These are phyloP conservation scores for Bodo saltans DNA, from an alignment of 78 protist genomes.

Conservation along the genomic window DNA sequence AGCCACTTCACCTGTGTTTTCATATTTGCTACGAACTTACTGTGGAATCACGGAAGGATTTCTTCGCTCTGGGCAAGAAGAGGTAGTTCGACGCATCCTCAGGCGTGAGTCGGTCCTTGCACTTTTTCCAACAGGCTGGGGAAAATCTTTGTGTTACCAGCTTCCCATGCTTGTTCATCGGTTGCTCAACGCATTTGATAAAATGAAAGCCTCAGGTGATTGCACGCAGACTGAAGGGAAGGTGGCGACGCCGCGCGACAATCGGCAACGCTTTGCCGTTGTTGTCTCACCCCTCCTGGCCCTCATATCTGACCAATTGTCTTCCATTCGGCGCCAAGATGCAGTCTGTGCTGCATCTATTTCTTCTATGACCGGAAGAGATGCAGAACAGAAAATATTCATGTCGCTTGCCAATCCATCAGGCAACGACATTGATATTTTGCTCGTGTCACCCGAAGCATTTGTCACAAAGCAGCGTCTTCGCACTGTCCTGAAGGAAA, in stretches of 20 bases:
- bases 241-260: no score
- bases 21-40: background rate
- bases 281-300: conserved; percentile 76
- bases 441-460: conserved; percentile 69
- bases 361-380: background rate
- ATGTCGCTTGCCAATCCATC: background rate
- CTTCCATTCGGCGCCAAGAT: background rate
- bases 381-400: background rate
- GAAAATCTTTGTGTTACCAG: conserved; percentile 81
- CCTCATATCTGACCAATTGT: conserved; percentile 65
- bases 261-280: conserved; percentile 15
- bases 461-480: background rate
- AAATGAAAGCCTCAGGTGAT: no score
- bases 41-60: background rate
- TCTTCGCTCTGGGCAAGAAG: conserved; percentile 63
- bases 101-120: conserved; percentile 46
- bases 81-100: conserved; percentile 47
- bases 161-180: conserved; percentile 44
- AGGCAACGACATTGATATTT: background rate
- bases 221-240: no score
- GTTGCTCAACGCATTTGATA: no score
- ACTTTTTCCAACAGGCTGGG: conserved; percentile 75
- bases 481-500: background rate
- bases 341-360: background rate
- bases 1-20: background rate